Conservation (phyloP, 495 filamentous ascomycete genomes). For the Aspergillus saccharolyticus region DNA sequence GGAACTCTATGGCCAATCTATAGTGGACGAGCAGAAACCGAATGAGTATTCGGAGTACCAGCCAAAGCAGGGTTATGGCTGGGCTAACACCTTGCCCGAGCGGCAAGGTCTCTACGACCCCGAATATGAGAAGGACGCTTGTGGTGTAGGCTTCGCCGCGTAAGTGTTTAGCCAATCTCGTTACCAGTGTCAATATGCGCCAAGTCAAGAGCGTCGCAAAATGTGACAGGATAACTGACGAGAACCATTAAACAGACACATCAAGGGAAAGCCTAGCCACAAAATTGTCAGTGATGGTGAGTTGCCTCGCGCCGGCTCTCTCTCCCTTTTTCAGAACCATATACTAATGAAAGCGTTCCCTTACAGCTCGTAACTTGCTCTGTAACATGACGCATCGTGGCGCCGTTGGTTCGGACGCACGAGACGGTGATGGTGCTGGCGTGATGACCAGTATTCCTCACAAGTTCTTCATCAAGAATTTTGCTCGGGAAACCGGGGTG, state of each 20-base stretch:
- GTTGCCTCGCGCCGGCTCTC: conserved; percentile 25
- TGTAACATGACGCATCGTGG: conserved; percentile 99
- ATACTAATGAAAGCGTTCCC: conserved; percentile 15
- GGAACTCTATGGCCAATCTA: conserved; percentile 58
- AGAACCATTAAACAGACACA: conserved; percentile 58
- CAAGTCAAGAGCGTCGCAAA: background rate
- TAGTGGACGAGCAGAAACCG: conserved; percentile 56
- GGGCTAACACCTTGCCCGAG: conserved; percentile 91
- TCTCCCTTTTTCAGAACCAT: too few species aligned
- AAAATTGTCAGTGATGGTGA: conserved; percentile 99
- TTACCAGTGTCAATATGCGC: background rate
- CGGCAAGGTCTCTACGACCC: conserved; percentile 99
- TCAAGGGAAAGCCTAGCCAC: conserved; percentile 95
- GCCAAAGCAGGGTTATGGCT: conserved; percentile 80
- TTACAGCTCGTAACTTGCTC: conserved; percentile 77
- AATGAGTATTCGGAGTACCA: conserved; percentile 78
- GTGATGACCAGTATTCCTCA: conserved; percentile 99
- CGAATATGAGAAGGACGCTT: conserved; percentile 96
- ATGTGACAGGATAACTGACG: conserved; percentile 6
- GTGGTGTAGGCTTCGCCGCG: conserved; percentile 99
- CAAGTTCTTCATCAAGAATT: conserved; percentile 98
- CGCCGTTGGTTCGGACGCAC: conserved; percentile 94
- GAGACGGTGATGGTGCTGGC: conserved; percentile 96
- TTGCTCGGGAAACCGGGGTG: conserved; percentile 81
- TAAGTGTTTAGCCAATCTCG: conserved; percentile 43